Evolutionary conservation across 345 rosid species (phyloP), one percentile per base, ranked within the genome.

Genomic region (Balakata baccata): DNA sequence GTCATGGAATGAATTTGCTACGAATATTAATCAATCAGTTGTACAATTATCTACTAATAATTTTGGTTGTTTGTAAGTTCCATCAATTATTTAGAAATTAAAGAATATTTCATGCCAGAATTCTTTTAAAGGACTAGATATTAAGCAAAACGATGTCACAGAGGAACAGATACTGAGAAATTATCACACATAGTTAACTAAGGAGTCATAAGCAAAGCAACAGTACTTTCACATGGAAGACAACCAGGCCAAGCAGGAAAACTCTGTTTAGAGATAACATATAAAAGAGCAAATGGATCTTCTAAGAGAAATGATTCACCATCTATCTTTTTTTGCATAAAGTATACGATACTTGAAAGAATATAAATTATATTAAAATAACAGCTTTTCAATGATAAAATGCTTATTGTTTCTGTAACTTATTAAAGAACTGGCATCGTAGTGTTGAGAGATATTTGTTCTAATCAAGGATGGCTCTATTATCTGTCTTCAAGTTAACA

Each of bases 401-500:
- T 47, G 64, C 18, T 53, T 23, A 45, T 47, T 45, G 50, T 52
- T 41, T 60, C 45, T 9, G 25, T 38, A 58, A 52, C 56, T 75
- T 58, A 66, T 49, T 54, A 57, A 22, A 70, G 7, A 50, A 57
- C 67, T 29, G 46, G 56, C n/a, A 51, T 66, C 2, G 34, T 29
- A 29, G 34, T 2, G 34, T 29, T 65, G 56, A 71, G 57, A 17
- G 71, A 50, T 60, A 41, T 74, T 68, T 79, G 76, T 57, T 56
- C 63, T 63, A 46, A 8, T 72, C 74, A 69, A 74, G 64, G 20
- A 72, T 70, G 68, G 50, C 51, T 29, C 63, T 49, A 51, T 58
- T 51, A 23, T 51, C 11, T 84, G 76, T 74, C 77, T 25, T 20
- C 54, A 10, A 57, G 78, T 70, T 62, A 66, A 56, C 18, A 68